Evolutionary conservation across 2,329 filamentous ascomycete genomes (phyloP).

Genomic region (Cytospora paraplurivora): DNA sequence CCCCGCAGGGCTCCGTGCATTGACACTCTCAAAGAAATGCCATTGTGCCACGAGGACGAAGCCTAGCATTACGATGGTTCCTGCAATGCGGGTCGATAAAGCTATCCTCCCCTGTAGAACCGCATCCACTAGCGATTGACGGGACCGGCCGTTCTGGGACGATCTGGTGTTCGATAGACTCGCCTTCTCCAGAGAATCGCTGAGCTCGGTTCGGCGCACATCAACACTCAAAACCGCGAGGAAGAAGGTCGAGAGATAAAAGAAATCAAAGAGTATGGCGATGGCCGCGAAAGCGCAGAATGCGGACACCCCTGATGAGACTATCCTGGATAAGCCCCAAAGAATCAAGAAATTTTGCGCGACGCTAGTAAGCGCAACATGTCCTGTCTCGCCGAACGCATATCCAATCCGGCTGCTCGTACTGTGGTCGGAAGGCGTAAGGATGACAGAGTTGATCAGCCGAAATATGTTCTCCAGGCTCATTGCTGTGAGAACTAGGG

Average conservation of each 20-base stretch:
- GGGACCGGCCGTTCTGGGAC: conserved; percentile 33
- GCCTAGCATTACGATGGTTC: conserved; percentile 70
- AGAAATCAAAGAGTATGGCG: conserved; percentile 74
- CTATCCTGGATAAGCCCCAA: conserved; percentile 64
- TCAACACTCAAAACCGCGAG: conserved; percentile 78
- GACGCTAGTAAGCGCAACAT: conserved; percentile 68
- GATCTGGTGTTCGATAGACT: conserved; percentile 45
- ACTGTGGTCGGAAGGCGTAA: conserved; percentile 68
- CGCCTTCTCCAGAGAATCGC: conserved; percentile 67
- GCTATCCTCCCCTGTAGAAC: conserved; percentile 66
- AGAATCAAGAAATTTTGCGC: conserved; percentile 70
- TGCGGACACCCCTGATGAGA: conserved; percentile 69
- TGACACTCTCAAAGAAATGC: conserved; percentile 66
- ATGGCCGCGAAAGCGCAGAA: conserved; percentile 78
- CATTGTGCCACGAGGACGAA: conserved; percentile 75
- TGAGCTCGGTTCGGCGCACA: conserved; percentile 73
- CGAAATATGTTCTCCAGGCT: conserved; percentile 79
- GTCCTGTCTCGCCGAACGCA: conserved; percentile 72
- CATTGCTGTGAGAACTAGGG: conserved; percentile 74
- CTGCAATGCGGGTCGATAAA: conserved; percentile 73
- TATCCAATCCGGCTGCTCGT: conserved; percentile 71
- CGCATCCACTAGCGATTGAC: conserved; percentile 61
- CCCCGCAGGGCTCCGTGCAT: conserved; percentile 8
- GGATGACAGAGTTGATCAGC: conserved; percentile 75
- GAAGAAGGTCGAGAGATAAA: conserved; percentile 80